Evolutionary conservation across 352 stramenopile species (phyloP).

Genomic region (Pythium dissotocum): DNA sequence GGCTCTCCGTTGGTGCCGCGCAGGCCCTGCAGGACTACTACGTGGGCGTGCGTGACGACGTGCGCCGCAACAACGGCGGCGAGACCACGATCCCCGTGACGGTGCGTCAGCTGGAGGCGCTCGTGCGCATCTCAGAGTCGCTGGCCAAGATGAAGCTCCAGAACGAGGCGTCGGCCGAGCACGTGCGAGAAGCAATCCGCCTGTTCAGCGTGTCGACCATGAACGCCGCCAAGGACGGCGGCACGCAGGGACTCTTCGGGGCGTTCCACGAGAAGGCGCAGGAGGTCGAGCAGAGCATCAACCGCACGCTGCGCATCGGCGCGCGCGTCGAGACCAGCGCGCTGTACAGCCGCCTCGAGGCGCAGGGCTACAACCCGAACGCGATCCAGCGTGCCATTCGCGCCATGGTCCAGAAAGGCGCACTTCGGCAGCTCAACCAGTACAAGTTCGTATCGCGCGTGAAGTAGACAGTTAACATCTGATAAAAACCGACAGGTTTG

Average conservation of each 20-base stretch:
- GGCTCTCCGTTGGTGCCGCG: slow-evolving; percentile 90
- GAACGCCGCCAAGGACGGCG: slow-evolving; percentile 93
- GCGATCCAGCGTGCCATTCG: slow-evolving; percentile 85
- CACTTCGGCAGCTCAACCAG: slow-evolving; percentile 78
- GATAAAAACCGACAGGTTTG: not conserved
- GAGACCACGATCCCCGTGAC: slow-evolving; percentile 96
- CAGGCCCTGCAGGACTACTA: slow-evolving; percentile 96
- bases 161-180: slow-evolving; percentile 73
- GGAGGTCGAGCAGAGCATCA: slow-evolving; percentile 84
- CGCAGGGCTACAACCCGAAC: slow-evolving; percentile 82
- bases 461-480: slow-evolving; percentile 39
- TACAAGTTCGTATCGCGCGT: slow-evolving; percentile 86
- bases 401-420: slow-evolving; percentile 85
- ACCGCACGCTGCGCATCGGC: slow-evolving; percentile 79
- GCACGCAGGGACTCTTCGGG: slow-evolving; percentile 78
- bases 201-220: slow-evolving; percentile 99
- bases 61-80: slow-evolving; percentile 79
- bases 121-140: slow-evolving; percentile 97
- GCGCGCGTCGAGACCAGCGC: slow-evolving; percentile 77
- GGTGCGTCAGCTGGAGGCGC: slow-evolving; percentile 97
- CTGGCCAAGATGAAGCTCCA: slow-evolving; percentile 98
- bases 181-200: slow-evolving; percentile 97
- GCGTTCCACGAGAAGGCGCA: slow-evolving; percentile 82
- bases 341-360: slow-evolving; percentile 79
- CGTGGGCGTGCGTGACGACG: slow-evolving; percentile 96